A percentile compares a stretch with the other conserved stretches of the same genome.
These are phyloP conservation scores for Blastobotrys malaysiensis DNA, from an alignment of 1,139 yeast genomes.

Conservation along the genomic window DNA sequence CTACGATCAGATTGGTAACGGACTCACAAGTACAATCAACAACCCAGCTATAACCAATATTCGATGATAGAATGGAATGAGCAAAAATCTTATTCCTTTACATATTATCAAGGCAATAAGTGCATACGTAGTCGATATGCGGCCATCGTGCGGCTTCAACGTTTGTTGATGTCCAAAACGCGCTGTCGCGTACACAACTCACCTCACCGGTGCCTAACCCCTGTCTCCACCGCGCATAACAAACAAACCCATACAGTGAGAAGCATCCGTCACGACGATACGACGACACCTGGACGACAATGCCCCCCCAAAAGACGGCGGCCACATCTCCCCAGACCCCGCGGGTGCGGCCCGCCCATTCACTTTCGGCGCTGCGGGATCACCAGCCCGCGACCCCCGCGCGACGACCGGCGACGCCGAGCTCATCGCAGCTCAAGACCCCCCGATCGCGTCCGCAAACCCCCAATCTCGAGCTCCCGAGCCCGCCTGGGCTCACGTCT, in stretches of 20 bases:
- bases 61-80: too few species aligned
- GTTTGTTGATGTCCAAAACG: neutral
- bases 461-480: neutral
- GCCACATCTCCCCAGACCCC: neutral
- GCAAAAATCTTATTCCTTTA: too few species aligned
- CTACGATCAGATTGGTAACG: too few species aligned
- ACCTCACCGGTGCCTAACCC: neutral
- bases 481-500: neutral
- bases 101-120: too few species aligned
- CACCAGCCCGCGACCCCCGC: neutral
- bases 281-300: neutral
- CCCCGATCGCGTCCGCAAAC: neutral
- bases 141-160: neutral
- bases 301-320: neutral
- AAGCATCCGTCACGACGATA: neutral
- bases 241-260: neutral
- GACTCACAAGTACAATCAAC: too few species aligned
- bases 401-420: neutral
- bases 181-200: neutral
- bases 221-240: neutral
- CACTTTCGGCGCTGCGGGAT: neutral
- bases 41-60: too few species aligned
- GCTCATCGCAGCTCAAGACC: neutral
- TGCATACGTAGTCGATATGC: too few species aligned
- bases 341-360: neutral